Conservation (phyloP, 371 early-diverging fungal genomes). For the Dipsacomyces acuminosporus region DNA sequence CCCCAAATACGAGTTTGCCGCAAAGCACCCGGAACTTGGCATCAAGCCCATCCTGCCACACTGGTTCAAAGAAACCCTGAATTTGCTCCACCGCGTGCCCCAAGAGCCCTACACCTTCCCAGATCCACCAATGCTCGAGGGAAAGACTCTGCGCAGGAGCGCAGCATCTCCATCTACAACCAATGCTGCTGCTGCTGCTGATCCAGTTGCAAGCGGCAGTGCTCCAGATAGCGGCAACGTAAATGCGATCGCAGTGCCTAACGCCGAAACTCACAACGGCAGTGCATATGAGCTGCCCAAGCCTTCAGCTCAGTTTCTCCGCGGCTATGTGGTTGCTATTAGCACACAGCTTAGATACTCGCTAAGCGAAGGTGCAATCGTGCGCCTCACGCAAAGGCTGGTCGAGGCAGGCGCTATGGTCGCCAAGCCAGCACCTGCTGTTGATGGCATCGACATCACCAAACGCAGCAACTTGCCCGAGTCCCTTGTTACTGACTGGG, state of each 20-base stretch:
- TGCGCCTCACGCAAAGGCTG: slow-evolving; percentile 47
- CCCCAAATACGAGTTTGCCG: slow-evolving; percentile 51
- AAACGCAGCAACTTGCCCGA: slow-evolving; percentile 12
- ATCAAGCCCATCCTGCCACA: slow-evolving; percentile 69
- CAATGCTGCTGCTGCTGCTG: too few species aligned
- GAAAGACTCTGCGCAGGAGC: slow-evolving; percentile 8
- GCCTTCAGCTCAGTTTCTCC: slow-evolving; percentile 25
- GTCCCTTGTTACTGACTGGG: slow-evolving; percentile 24
- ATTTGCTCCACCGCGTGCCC: slow-evolving; percentile 50
- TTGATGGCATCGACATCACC: background rate
- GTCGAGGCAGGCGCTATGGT: slow-evolving; percentile 55
- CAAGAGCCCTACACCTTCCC: slow-evolving; percentile 55
- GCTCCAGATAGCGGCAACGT: background rate
- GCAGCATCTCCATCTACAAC: too few species aligned
- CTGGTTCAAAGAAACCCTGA: slow-evolving; percentile 72
- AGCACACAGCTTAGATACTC: slow-evolving; percentile 20
- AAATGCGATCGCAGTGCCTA: slow-evolving; percentile 10
- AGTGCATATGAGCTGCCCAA: slow-evolving; percentile 44
- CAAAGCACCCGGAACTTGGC: slow-evolving; percentile 45
- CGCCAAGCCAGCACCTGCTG: slow-evolving; percentile 19
- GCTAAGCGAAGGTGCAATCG: slow-evolving; percentile 30
- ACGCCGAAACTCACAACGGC: slow-evolving; percentile 15
- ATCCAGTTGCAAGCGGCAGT: too few species aligned
- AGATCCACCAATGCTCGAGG: slow-evolving; percentile 49
- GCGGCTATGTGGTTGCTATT: slow-evolving; percentile 44